Base-by-base conservation (phyloP, 2,329 filamentous ascomycete species). In the Dothiorella sarmentorum region DNA sequence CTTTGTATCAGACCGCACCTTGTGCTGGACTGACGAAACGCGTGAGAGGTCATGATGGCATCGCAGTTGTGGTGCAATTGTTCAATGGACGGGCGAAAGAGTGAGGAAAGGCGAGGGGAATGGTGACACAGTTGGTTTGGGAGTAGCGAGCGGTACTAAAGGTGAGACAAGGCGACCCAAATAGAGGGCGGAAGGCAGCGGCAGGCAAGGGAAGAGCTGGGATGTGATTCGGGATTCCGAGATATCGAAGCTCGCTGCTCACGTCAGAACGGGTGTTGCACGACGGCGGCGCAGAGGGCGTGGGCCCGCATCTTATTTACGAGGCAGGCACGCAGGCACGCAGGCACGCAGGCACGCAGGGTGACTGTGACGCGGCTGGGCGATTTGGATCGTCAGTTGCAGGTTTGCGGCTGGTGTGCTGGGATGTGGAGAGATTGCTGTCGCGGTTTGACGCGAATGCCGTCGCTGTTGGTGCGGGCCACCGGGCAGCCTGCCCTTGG, bases 141-240 rank as follows among this genome's bases (percentile, higher is more conserved):
- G 35, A 37, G 49, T 26, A 29, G 35, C 22, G 24, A 11, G n/a
- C 15, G 35, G 22, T 53, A 35, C 27, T 53, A 40, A 53, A 53
- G 49, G n/a, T 53, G 49, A 38, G 49, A 40, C 49, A 53, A 53
- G 49, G 49, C 49, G 49, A 53, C 49, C 49, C 47, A 11, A 51
- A 51, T 37, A 52, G 33, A 40, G 22, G 49, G 33, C 49, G 49
- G 49, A 52, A 27, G 33, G 35, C 33, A 40, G 35, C 49, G 49
- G 49, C 40, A 53, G 24, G 49, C 49, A 53, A 40, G 49, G 49
- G 20, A 38, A 40, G 49, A 13, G 24, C 33, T 40, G 22, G 49
- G 49, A 35, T 20, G 49, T 53, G 49, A n/a, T 40, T 20, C 40
- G 33, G 22, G 22, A 7, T 29, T 7, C 49, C 22, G 20, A 51